Conservation (phyloP, 371 early-diverging fungal species). For the Mortierella sp. region DNA sequence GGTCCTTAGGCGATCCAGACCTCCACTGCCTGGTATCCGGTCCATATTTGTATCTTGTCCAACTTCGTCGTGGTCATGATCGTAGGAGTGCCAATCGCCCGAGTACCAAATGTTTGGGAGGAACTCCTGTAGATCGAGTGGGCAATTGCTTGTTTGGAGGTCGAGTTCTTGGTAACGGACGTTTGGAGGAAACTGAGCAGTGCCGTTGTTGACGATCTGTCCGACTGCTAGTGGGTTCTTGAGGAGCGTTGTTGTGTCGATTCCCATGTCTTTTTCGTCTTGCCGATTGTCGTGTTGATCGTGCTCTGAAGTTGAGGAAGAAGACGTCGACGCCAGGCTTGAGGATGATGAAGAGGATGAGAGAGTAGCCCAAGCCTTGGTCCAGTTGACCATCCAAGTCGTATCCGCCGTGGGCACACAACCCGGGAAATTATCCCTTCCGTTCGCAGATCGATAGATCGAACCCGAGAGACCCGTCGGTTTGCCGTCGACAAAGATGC, state of each 20-base stretch:
- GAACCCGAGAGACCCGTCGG: conserved; percentile 61
- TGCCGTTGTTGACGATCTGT: conserved; percentile 69
- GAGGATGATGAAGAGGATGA: neutral
- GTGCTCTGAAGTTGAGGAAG: neutral
- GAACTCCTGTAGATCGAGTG: conserved; percentile 60
- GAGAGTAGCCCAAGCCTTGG: neutral
- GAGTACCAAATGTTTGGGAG: conserved; percentile 66
- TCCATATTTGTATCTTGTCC: conserved; percentile 20
- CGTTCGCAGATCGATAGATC: conserved; percentile 62
- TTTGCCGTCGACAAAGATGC: conserved; percentile 70
- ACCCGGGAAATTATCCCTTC: conserved; percentile 71
- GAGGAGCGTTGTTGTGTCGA: neutral
- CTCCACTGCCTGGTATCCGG: neutral
- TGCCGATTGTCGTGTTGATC: neutral
- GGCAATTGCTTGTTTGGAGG: conserved; percentile 57
- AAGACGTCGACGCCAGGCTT: too few species aligned
- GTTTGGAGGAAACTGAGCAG: conserved; percentile 56
- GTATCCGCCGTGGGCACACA: conserved; percentile 64
- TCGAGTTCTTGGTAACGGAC: conserved; percentile 72
- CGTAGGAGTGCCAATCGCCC: conserved; percentile 48
- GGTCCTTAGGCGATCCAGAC: conserved; percentile 43
- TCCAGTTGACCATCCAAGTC: conserved; percentile 62
- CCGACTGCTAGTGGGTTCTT: conserved; percentile 71
- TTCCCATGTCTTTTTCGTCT: neutral
- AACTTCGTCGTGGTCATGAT: conserved; percentile 42